Conservation (phyloP, 2,329 filamentous ascomycete genomes). For the Tolypocladium tropicale region DNA sequence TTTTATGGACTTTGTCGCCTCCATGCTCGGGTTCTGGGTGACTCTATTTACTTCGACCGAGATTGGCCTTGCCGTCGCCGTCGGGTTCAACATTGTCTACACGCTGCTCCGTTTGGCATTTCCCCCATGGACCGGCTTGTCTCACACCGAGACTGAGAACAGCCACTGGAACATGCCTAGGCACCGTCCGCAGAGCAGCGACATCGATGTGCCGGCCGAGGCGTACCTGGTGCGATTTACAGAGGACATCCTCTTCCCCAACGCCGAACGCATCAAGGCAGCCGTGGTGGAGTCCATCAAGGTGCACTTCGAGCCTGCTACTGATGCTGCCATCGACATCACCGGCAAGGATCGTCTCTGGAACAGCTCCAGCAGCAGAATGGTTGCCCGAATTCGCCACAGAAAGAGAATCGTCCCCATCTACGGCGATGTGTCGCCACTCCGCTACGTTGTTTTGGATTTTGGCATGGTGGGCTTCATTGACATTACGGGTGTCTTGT, state of each 20-base stretch:
- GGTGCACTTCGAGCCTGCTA: conserved; percentile 24
- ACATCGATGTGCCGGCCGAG: conserved; percentile 30
- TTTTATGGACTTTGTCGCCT: conserved; percentile 52
- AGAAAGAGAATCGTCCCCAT: conserved; percentile 21
- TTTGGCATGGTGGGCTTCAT: conserved; percentile 40
- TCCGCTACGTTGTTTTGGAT: conserved; percentile 41
- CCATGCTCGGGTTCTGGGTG: conserved; percentile 55
- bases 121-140: conserved; percentile 24
- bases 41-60: conserved; percentile 52
- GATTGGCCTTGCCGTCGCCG: conserved; percentile 46
- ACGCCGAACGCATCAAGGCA: conserved; percentile 42
- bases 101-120: conserved; percentile 50
- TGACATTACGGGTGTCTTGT: conserved; percentile 40
- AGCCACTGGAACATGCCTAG: conserved; percentile 15
- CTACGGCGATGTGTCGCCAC: conserved; percentile 22
- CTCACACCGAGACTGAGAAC: conserved; percentile 17
- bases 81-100: conserved; percentile 54
- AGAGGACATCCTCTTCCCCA: conserved; percentile 50
- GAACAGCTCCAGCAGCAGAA: conserved; percentile 40
- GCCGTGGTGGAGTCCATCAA: conserved; percentile 39
- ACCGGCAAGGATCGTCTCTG: conserved; percentile 35
- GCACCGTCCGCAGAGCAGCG: conserved; percentile 7
- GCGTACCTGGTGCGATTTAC: conserved; percentile 46
- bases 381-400: conserved; percentile 33
- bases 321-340: conserved; percentile 28